phyloP scores from a whole-genome alignment of 805 yeast genomes.

The Suhomyces faveliae region DNA sequence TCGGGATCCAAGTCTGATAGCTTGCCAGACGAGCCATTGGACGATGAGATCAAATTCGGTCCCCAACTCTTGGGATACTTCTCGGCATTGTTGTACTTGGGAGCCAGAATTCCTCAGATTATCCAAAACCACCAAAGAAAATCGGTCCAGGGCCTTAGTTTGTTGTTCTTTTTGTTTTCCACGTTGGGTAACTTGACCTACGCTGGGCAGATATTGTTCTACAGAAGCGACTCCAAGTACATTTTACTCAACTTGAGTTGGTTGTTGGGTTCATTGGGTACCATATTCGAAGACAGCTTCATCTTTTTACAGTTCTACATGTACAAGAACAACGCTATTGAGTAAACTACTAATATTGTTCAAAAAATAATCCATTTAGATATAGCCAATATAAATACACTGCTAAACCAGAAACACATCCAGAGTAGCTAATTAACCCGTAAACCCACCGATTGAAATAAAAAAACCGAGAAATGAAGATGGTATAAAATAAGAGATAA shows the following conservation, averaged over 20 bases:
- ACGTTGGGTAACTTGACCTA: conserved; percentile 74
- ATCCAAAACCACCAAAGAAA: conserved; percentile 72
- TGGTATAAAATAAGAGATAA: neutral
- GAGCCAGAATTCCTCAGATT: conserved; percentile 79
- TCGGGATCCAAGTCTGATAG: conserved; percentile 35
- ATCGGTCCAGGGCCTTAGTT: conserved; percentile 83
- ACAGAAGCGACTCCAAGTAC: conserved; percentile 60
- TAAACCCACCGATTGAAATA: conserved; percentile 1
- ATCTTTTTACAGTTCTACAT: conserved; percentile 68
- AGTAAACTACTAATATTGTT: neutral
- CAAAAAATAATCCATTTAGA: neutral
- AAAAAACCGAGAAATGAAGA: neutral
- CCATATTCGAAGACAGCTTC: conserved; percentile 66
- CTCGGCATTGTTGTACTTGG: conserved; percentile 65
- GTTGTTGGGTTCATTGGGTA: conserved; percentile 77
- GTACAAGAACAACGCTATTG: conserved; percentile 40
- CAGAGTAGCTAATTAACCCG: neutral
- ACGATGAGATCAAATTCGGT: conserved; percentile 39
- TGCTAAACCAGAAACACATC: conserved; percentile 1
- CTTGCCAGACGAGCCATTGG: conserved; percentile 15
- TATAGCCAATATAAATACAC: neutral
- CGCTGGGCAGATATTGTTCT: conserved; percentile 68
- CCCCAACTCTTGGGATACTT: conserved; percentile 71
- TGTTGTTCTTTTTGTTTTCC: conserved; percentile 73
- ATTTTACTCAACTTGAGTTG: conserved; percentile 65